Evolutionary conservation across 2,329 filamentous ascomycete genomes (phyloP).

Genomic region (Cercospora zeae-maydis): DNA sequence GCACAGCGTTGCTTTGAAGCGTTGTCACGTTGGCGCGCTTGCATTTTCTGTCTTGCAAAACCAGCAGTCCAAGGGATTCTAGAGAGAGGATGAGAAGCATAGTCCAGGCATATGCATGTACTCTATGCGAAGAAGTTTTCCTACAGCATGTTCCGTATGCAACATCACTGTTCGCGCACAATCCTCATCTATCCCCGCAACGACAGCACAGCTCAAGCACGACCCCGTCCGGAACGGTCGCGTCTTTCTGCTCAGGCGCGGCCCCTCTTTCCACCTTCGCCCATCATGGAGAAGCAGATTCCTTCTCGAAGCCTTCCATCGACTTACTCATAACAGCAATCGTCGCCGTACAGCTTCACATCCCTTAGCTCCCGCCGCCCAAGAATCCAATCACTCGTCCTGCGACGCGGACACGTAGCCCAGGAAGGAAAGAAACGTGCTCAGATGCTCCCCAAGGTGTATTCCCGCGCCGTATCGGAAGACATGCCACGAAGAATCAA

Average conservation of each 20-base stretch:
- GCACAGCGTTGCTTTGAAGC: background rate
- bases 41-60: background rate
- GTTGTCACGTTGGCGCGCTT: background rate
- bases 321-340: slow-evolving; percentile 7
- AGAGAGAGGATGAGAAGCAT: background rate
- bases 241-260: background rate
- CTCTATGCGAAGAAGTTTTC: background rate
- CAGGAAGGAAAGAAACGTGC: background rate
- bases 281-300: background rate
- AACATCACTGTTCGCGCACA: too few relatives aligned
- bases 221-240: background rate
- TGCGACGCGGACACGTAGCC: background rate
- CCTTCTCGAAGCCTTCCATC: slow-evolving; percentile 7
- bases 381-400: background rate
- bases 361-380: slow-evolving; percentile 3
- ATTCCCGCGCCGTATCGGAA: background rate
- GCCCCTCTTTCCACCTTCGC: background rate
- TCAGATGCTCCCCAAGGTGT: too few relatives aligned
- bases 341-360: slow-evolving; percentile 3
- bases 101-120: background rate
- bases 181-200: background rate
- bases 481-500: background rate
- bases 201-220: background rate
- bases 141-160: background rate
- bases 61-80: background rate